A percentile compares a stretch with the other conserved stretches of the same genome.
These are phyloP conservation scores for Triticum turgidum DNA, from an alignment of 176 grass and related monocot species.

Conservation along the genomic window DNA sequence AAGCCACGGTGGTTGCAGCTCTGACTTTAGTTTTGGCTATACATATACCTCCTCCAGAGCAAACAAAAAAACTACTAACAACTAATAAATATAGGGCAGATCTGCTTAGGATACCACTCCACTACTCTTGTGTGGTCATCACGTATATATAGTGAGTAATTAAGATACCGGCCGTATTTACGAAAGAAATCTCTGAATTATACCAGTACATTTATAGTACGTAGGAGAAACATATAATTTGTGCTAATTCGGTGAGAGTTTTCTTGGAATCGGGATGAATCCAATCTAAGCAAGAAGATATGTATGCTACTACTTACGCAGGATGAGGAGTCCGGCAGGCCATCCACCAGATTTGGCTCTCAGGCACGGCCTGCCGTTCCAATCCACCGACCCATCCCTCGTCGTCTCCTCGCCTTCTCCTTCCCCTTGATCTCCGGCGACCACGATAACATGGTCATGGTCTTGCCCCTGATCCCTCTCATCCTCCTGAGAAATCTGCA, in stretches of 20 bases:
- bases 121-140: too few relatives aligned
- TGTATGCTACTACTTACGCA: constrained; percentile 31
- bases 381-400: constrained; percentile 49
- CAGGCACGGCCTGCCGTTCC: constrained; percentile 39
- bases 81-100: neutral
- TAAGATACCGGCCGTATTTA: too few relatives aligned
- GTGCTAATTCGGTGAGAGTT: neutral
- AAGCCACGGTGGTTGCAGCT: neutral
- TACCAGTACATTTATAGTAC: neutral
- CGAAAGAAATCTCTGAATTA: neutral
- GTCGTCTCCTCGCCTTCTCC: neutral
- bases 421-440: neutral
- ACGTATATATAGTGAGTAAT: too few relatives aligned
- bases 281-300: neutral
- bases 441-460: neutral
- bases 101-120: neutral
- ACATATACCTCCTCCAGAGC: neutral
- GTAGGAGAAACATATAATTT: too few relatives aligned
- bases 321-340: constrained; percentile 45
- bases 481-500: neutral
- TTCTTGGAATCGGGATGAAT: neutral
- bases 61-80: neutral
- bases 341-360: constrained; percentile 52
- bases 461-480: neutral
- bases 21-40: neutral